phyloP scores from a whole-genome alignment of 805 yeast species.

The Hanseniaspora osmophila region DNA sequence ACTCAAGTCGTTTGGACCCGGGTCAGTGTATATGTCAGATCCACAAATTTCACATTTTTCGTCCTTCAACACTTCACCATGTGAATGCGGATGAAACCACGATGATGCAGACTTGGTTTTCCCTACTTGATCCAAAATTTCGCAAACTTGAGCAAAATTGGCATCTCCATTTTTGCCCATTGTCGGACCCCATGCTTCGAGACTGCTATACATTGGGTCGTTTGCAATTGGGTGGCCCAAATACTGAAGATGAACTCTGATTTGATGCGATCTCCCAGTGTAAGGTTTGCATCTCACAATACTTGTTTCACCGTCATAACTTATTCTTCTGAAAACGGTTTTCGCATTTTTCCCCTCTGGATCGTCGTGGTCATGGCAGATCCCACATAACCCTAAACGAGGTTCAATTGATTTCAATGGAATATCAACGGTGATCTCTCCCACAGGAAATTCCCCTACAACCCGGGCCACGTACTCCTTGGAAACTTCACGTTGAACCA shows the following conservation, averaged over 20 bases:
- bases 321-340: constrained; percentile 52
- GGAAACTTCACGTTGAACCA: constrained; percentile 55
- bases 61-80: constrained; percentile 56
- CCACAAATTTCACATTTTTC: constrained; percentile 53
- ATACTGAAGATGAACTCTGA: constrained; percentile 80
- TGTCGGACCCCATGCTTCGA: constrained; percentile 60
- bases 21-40: constrained; percentile 65
- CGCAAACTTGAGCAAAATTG: constrained; percentile 34
- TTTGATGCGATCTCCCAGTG: constrained; percentile 93
- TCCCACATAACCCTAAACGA: constrained; percentile 50
- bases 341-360: constrained; percentile 45
- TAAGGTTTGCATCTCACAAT: constrained; percentile 73
- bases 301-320: constrained; percentile 47
- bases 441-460: constrained; percentile 67
- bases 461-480: constrained; percentile 85
- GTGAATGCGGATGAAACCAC: constrained; percentile 41
- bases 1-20: constrained; percentile 75
- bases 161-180: constrained; percentile 52
- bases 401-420: constrained; percentile 66
- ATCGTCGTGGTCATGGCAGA: constrained; percentile 25
- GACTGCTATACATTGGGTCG: constrained; percentile 81
- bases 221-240: constrained; percentile 85
- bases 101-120: constrained; percentile 53
- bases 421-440: constrained; percentile 41
- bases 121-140: constrained; percentile 48